Percentiles rank a stretch among this genome's conserved stretches.
phyloP scores from a whole-genome alignment of 1,284 basidiomycete genomes.

The Lentinus polychrous region DNA sequence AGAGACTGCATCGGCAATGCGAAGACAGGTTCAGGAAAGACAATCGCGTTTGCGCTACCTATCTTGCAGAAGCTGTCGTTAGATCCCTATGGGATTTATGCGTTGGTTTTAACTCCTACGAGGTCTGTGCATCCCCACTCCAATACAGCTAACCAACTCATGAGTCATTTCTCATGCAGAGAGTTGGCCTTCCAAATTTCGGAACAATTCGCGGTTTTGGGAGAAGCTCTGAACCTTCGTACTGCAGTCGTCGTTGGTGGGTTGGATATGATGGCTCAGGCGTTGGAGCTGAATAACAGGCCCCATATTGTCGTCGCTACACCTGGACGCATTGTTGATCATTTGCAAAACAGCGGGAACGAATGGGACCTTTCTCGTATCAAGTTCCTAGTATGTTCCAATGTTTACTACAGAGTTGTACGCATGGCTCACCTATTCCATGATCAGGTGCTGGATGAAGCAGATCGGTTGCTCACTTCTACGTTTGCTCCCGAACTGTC shows the following conservation, averaged over 20 bases:
- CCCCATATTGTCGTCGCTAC: constrained; percentile 97
- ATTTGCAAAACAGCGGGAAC: constrained; percentile 72
- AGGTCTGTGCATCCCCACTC: constrained; percentile 42
- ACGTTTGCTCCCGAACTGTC: constrained; percentile 88
- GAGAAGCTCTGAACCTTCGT: constrained; percentile 71
- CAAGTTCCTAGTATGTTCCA: constrained; percentile 69
- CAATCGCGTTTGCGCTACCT: constrained; percentile 93
- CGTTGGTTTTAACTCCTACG: constrained; percentile 90
- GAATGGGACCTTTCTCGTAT: constrained; percentile 85
- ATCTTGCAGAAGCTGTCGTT: constrained; percentile 85
- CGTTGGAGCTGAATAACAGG: constrained; percentile 76
- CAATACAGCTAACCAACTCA: background rate
- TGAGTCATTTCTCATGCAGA: constrained; percentile 35
- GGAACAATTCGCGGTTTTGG: constrained; percentile 93
- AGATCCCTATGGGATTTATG: constrained; percentile 93
- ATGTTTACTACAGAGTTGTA: background rate
- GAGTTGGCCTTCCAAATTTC: constrained; percentile 96
- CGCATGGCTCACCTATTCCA: background rate
- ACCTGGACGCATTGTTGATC: constrained; percentile 91
- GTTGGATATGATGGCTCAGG: constrained; percentile 98
- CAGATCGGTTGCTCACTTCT: constrained; percentile 86
- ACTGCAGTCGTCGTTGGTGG: constrained; percentile 94
- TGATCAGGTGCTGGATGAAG: constrained; percentile 86
- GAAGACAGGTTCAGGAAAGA: constrained; percentile 95
- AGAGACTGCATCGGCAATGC: constrained; percentile 96